Evolutionary conservation across 169 alveolate genomes (phyloP).

Genomic region (Theileria annulata): DNA sequence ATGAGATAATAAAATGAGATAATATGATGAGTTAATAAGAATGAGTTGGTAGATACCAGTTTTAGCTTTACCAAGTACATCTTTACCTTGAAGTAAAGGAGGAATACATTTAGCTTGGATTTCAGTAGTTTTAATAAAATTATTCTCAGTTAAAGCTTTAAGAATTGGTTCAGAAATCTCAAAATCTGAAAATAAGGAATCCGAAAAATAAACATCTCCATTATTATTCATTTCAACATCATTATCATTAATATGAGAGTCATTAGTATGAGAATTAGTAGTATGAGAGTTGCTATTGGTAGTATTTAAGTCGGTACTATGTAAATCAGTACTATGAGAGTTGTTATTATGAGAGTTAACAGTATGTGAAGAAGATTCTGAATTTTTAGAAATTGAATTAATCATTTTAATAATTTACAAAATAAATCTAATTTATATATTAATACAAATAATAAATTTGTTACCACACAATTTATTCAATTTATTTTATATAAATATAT

Average conservation of each 20-base stretch:
- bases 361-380: too few relatives aligned
- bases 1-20: background rate
- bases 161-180: conserved; percentile 89
- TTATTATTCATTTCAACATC: background rate
- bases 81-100: conserved; percentile 94
- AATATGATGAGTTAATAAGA: too few relatives aligned
- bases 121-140: conserved; percentile 91
- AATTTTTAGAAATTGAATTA: too few relatives aligned
- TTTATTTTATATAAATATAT: background rate
- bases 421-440: too few relatives aligned
- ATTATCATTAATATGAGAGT: background rate
- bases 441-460: too few relatives aligned
- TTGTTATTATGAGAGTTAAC: too few relatives aligned
- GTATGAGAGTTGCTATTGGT: too few relatives aligned
- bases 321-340: too few relatives aligned
- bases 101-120: conserved; percentile 97
- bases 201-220: conserved; percentile 74
- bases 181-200: conserved; percentile 82
- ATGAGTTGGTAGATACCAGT: conserved; percentile 73
- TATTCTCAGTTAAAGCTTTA: conserved; percentile 87
- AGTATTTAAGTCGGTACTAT: too few relatives aligned
- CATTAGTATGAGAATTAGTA: background rate
- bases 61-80: conserved; percentile 96
- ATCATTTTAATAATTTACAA: too few relatives aligned
- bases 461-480: background rate